Evolutionary conservation across 331 rosid species (phyloP).

Genomic region (Dryas integrifolia): DNA sequence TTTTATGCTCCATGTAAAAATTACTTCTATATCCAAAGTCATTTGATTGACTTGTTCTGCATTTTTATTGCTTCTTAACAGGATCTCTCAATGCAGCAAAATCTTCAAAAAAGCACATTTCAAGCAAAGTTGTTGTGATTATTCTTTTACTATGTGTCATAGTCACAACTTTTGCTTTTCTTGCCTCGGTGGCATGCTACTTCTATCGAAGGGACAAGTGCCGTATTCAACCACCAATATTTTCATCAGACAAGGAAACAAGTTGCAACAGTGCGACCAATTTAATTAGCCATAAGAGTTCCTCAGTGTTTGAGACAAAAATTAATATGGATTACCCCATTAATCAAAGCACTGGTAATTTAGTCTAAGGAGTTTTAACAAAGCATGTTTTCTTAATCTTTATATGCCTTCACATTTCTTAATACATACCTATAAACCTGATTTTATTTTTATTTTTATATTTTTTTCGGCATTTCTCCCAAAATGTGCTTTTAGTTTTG

Average conservation of each 20-base stretch:
- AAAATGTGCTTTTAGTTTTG: neutral
- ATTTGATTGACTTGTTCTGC: slow-evolving; percentile 23
- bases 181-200: slow-evolving; percentile 56
- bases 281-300: slow-evolving; percentile 56
- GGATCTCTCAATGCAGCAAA: slow-evolving; percentile 47
- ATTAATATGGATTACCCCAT: slow-evolving; percentile 37
- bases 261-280: slow-evolving; percentile 62
- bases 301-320: slow-evolving; percentile 50
- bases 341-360: slow-evolving; percentile 50
- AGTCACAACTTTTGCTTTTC: slow-evolving; percentile 63
- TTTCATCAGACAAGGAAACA: slow-evolving; percentile 60
- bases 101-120: slow-evolving; percentile 57
- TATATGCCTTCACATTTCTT: neutral
- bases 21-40: slow-evolving; percentile 1
- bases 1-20: neutral
- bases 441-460: neutral
- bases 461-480: neutral
- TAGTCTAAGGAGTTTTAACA: neutral
- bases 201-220: slow-evolving; percentile 44
- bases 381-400: neutral
- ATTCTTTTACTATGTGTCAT: slow-evolving; percentile 52
- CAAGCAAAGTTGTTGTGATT: slow-evolving; percentile 57
- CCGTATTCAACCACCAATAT: slow-evolving; percentile 45
- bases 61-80: slow-evolving; percentile 41
- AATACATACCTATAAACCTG: neutral